Conservation (phyloP, 805 yeast species). For the Wickerhamiella brachini region DNA sequence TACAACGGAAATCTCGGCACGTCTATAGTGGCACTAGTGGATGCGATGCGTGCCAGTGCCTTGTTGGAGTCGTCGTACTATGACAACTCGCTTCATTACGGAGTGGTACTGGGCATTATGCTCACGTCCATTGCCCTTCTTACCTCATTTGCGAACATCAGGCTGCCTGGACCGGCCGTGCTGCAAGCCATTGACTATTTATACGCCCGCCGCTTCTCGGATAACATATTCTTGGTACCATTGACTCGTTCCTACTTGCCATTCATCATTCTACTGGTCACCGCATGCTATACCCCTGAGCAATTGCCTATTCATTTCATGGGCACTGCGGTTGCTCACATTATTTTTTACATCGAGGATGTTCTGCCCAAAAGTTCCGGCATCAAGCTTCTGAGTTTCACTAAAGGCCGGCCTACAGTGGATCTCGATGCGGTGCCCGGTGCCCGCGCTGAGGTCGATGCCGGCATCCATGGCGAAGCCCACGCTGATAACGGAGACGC, state of each 20-base stretch:
- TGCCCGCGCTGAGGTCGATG: no score
- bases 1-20: constrained; percentile 1
- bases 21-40: constrained; percentile 1
- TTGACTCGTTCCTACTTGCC: neutral
- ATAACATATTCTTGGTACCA: neutral
- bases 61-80: constrained; percentile 27
- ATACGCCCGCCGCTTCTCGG: constrained; percentile 29
- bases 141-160: constrained; percentile 22
- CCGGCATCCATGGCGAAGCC: no score
- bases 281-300: neutral
- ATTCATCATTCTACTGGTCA: neutral
- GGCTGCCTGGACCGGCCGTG: constrained; percentile 24
- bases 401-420: neutral
- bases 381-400: constrained; percentile 1
- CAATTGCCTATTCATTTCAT: neutral
- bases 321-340: constrained; percentile 26
- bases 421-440: no score
- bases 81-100: constrained; percentile 3
- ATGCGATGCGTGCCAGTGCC: constrained; percentile 6
- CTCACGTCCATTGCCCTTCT: constrained; percentile 20
- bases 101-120: constrained; percentile 12
- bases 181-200: constrained; percentile 29
- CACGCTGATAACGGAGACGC: no score
- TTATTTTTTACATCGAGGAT: constrained; percentile 29
- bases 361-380: constrained; percentile 27